Conservation (phyloP, 2,329 filamentous ascomycete species). For the Fusarium sp. region DNA sequence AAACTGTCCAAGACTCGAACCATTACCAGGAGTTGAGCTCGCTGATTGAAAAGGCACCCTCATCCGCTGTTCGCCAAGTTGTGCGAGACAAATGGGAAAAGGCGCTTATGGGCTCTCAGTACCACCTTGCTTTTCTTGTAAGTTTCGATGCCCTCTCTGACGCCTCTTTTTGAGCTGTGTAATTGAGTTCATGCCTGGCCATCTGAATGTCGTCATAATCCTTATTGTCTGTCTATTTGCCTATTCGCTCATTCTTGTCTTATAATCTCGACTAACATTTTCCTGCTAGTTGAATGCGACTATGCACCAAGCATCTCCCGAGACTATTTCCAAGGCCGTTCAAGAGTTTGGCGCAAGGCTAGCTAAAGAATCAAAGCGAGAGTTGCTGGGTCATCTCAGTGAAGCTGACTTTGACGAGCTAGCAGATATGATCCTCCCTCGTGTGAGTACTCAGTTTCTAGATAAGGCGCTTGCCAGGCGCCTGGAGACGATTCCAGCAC, state of each 20-base stretch:
- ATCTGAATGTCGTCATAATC: background rate
- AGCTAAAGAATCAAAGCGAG: conserved; percentile 51
- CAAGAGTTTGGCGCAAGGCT: conserved; percentile 58
- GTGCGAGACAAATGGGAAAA: conserved; percentile 62
- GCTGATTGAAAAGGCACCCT: conserved; percentile 52
- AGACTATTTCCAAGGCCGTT: conserved; percentile 52
- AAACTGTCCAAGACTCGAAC: conserved; percentile 42
- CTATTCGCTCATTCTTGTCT: background rate
- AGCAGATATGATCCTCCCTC: conserved; percentile 54
- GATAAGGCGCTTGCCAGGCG: conserved; percentile 62
- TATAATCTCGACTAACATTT: conserved; percentile 38
- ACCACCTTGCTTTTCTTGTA: conserved; percentile 63
- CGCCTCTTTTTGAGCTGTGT: background rate
- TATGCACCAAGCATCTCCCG: conserved; percentile 55
- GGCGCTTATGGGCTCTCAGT: conserved; percentile 60
- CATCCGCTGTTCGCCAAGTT: conserved; percentile 58
- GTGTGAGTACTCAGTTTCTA: conserved; percentile 59
- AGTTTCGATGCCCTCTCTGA: conserved; percentile 43
- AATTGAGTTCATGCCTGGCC: background rate
- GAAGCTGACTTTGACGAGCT: conserved; percentile 57
- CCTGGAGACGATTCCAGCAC: conserved; percentile 62
- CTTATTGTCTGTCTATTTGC: background rate
- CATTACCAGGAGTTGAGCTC: conserved; percentile 39
- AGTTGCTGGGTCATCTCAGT: conserved; percentile 55
- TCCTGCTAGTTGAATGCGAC: conserved; percentile 57